Evolutionary conservation across 176 grass and related monocot species (phyloP), one percentile per base, ranked within the genome.

Genomic region (Phoenix dactylifera): DNA sequence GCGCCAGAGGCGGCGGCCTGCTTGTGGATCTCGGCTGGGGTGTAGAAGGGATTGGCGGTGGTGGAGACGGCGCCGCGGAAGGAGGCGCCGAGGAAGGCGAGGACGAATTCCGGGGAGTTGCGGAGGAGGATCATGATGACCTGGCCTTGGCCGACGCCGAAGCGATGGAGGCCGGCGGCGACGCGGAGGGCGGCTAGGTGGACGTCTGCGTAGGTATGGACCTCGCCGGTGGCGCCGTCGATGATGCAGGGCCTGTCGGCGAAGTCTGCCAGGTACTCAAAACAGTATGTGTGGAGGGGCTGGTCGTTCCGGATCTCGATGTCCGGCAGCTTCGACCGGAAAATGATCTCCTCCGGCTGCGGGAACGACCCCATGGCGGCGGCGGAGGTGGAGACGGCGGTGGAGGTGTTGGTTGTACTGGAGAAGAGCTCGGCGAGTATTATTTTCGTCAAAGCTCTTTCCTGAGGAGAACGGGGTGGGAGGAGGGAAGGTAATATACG

Each of bases 401-500:
- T 17, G 22, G 58, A 51, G 58, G 28, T 4, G 49, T 70, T 82
- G 25, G 7, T 35, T 49, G 35, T 44, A 3, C 9, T 44, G 7
- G 35, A 44, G 35, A 44, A 44, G 35, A 44, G 35, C 35, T 44
- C 5, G 35, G 2, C 1, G 0, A 12, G 35, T 44, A 44, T 44
- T 44, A 12, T 44, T 44, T 44, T 44, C 17, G 49, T 24, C 49
- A 20, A 67, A 59, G 39, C 28, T 62, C 44, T 76, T 68, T 66
- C 79, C 76, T 83, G 80, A 14, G 51, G 77, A 50, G 60, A 15
- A 20, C 32, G 10, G 12, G 60, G 60, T 7, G 14, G 60, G 35
- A 62, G 18, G 60, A 10, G 22, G 18, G 60, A 4, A 22, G 12
- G n/a, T 49, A 14, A 63, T 63, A 63, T 63, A 49, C 18, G 16